Evolutionary conservation across 108 stramenopile species (phyloP), one percentile per base, ranked within the genome.

Genomic region (Seminavis robusta): DNA sequence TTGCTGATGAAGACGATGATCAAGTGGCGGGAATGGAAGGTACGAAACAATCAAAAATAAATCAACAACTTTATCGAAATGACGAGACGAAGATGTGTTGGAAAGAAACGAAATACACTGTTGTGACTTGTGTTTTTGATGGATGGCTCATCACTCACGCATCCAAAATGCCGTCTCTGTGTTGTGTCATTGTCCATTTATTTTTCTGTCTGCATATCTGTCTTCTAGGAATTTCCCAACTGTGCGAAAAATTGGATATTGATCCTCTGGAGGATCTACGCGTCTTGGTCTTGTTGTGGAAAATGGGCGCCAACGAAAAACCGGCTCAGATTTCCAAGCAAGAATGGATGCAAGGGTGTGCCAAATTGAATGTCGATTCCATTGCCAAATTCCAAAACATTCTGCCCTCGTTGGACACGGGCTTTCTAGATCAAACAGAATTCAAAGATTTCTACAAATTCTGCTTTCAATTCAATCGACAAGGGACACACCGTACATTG

Each of bases 371-470:
- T 51, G 50, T 90, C 21, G 82, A 84, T 75, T 72, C 71, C 24
- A 63, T 88, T 37, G 67, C 65, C 4, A 88, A 80, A 56, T 71
- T 94, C 33, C 70, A 73, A 39, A 55, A 33, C 7, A 51, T 90
- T 10, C 33, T 94, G 20, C 88, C 92, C 0, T 56, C 69, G 13
- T 65, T 94, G 53, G 92, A 94, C 46, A 81, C 78, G 43, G 95
- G 95, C 20, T 95, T 95, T 66, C 65, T 95, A 76, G 92, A 92
- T 50, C 54, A 38, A 23, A 57, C 57, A 2, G 90, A 92, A 57
- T 94, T 95, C 49, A 86, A 75, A 65, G 86, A 88, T n/a, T 92
- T 92, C 80, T 92, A 81, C 75, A 92, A 90, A 79, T 92, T 92
- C 56, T 86, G 84, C 57, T 94, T 94, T 61, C 83, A 86, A 56